phyloP scores from a whole-genome alignment of 2,329 filamentous ascomycete species.

The Blastomyces parvus region DNA sequence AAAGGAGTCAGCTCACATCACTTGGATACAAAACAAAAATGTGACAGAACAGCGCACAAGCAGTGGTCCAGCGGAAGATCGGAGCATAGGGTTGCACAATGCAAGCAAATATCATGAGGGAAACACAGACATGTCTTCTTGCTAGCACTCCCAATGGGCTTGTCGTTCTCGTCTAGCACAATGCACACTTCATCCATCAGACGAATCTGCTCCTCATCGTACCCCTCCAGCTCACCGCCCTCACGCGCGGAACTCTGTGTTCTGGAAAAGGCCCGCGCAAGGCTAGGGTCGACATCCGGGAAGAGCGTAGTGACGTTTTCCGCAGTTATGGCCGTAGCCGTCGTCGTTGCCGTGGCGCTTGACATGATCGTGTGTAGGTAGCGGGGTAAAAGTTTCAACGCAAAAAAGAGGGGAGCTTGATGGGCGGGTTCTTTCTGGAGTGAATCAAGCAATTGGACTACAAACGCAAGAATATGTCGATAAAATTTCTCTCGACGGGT shows the following conservation, averaged over 20 bases:
- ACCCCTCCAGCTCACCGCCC: constrained; percentile 66
- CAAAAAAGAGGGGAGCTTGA: neutral
- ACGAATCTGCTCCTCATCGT: constrained; percentile 95
- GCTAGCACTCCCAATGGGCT: constrained; percentile 88
- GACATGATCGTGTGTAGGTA: constrained; percentile 7
- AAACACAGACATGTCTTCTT: constrained; percentile 81
- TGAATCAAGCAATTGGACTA: neutral
- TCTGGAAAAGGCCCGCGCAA: constrained; percentile 43
- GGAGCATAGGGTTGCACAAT: constrained; percentile 1
- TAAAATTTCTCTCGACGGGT: neutral
- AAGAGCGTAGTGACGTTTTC: constrained; percentile 81
- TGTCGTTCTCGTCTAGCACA: constrained; percentile 83
- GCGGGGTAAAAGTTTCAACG: neutral
- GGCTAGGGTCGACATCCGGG: constrained; percentile 61
- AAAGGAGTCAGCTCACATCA: constrained; percentile 3
- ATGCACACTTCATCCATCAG: constrained; percentile 99
- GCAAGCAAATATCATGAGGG: neutral
- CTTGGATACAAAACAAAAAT: neutral
- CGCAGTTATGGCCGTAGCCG: constrained; percentile 61
- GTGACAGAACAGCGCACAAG: neutral
- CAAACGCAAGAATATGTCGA: neutral
- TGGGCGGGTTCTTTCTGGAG: neutral
- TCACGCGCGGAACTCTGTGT: constrained; percentile 42
- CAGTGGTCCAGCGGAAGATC: neutral
- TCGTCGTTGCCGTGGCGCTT: constrained; percentile 42